A percentile compares a stretch with the other conserved stretches of the same genome.
phyloP scores from a whole-genome alignment of 2,329 filamentous ascomycete genomes.

The Sclerotinia sclerotiorum region DNA sequence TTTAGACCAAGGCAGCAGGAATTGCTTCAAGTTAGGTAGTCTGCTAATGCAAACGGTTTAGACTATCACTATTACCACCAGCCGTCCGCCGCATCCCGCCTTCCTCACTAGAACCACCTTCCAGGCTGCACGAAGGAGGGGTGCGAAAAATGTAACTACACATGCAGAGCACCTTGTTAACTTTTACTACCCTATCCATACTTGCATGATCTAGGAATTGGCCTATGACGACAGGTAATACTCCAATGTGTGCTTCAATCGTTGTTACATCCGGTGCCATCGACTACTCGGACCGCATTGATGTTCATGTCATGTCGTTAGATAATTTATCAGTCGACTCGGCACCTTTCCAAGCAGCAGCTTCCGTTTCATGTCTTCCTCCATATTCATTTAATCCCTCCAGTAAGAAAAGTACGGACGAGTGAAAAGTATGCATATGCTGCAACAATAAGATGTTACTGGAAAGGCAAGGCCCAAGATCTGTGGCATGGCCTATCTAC shows the following conservation, averaged over 20 bases:
- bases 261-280: constrained; percentile 7
- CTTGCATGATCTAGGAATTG: constrained; percentile 1
- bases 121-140: neutral
- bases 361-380: neutral
- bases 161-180: neutral
- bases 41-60: neutral
- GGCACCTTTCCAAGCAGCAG: neutral
- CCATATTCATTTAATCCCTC: neutral
- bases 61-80: neutral
- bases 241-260: neutral
- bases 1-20: constrained; percentile 1
- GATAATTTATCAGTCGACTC: neutral
- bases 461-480: neutral
- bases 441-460: constrained; percentile 3
- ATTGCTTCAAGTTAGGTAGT: neutral
- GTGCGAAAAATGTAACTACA: neutral
- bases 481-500: neutral
- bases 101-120: constrained; percentile 4
- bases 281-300: neutral
- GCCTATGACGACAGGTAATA: neutral
- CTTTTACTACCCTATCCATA: neutral
- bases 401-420: neutral
- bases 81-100: neutral
- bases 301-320: constrained; percentile 5
- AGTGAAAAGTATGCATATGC: neutral